Evolutionary conservation across 345 rosid genomes (phyloP).

Genomic region (Syzygium aqueum): DNA sequence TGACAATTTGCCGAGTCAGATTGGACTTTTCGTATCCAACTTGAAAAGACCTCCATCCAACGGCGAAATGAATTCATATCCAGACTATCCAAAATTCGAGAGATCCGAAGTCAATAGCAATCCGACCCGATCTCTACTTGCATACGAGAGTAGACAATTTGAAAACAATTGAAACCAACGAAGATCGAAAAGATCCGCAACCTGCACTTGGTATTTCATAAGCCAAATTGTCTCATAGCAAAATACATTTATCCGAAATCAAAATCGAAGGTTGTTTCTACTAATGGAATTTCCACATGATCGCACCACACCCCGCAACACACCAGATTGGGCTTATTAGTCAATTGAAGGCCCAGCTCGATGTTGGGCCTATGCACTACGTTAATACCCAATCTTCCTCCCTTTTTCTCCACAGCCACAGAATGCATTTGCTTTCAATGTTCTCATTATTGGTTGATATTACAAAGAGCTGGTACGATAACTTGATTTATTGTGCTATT

Average conservation of each 20-base stretch:
- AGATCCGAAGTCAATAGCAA: not conserved
- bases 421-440: not conserved
- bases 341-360: not conserved
- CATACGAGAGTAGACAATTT: not conserved
- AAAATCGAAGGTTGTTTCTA: not conserved
- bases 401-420: not conserved
- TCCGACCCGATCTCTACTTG: not conserved
- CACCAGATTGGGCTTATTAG: not conserved
- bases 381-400: not conserved
- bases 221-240: not conserved
- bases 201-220: not conserved
- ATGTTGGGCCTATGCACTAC: not conserved
- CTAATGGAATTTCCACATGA: not conserved
- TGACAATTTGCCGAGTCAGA: not conserved
- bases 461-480: not conserved
- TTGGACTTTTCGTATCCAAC: not conserved
- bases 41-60: not conserved
- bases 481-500: not conserved
- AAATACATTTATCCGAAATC: not conserved
- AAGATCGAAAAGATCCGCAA: no score
- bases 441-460: not conserved
- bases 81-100: no score
- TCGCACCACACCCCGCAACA: not conserved
- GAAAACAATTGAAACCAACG: not conserved
- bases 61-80: no score